These are phyloP conservation scores for Sporothrix brunneoviolacea DNA, from an alignment of 2,329 filamentous ascomycete species.

Conservation along the genomic window DNA sequence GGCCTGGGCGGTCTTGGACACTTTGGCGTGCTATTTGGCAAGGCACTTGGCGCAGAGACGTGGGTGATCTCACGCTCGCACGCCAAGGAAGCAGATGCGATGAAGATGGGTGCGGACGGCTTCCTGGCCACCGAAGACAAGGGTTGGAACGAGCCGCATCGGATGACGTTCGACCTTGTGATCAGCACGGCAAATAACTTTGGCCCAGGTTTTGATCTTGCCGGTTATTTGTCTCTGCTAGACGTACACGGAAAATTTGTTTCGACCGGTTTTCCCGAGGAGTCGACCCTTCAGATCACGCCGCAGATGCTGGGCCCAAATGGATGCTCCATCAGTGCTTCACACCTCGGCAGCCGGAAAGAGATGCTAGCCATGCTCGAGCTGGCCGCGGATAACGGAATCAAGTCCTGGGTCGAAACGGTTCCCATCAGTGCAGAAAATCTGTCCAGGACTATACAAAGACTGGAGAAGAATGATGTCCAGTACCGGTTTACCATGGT, in stretches of 20 bases:
- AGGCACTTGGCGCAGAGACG: constrained; percentile 56
- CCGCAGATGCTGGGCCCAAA: constrained; percentile 65
- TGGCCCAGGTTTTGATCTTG: constrained; percentile 55
- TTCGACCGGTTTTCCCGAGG: constrained; percentile 71
- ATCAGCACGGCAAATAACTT: constrained; percentile 67
- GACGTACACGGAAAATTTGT: constrained; percentile 78
- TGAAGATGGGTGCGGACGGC: constrained; percentile 52
- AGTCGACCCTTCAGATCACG: constrained; percentile 62
- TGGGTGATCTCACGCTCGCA: constrained; percentile 55
- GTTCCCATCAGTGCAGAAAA: constrained; percentile 67
- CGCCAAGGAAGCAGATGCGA: constrained; percentile 52
- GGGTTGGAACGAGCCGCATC: constrained; percentile 50
- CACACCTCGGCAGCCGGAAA: constrained; percentile 61
- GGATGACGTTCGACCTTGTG: constrained; percentile 66
- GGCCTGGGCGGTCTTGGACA: constrained; percentile 69
- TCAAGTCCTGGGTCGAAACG: constrained; percentile 64
- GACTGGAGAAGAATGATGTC: constrained; percentile 64
- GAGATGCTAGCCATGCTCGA: constrained; percentile 68
- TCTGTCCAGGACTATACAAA: constrained; percentile 60
- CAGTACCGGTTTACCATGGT: constrained; percentile 70
- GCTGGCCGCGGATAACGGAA: constrained; percentile 60
- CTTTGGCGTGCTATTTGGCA: constrained; percentile 62
- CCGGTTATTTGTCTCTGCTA: constrained; percentile 67
- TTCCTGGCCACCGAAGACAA: constrained; percentile 52
- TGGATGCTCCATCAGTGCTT: constrained; percentile 64